Evolutionary conservation across 257 asterid species (phyloP).

Genomic region (Buddleja alternifolia): DNA sequence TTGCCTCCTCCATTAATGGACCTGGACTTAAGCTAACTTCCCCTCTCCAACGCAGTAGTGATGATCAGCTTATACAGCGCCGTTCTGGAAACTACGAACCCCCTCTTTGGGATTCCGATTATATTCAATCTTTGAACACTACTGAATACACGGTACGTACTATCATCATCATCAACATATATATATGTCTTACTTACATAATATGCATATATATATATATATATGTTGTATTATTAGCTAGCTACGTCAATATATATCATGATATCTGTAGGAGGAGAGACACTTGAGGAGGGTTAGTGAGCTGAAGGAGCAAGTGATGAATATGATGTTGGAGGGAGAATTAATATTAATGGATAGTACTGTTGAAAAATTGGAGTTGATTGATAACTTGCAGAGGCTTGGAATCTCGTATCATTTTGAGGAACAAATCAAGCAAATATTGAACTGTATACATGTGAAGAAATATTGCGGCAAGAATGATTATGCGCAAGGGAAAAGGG

Average conservation of each 20-base stretch:
- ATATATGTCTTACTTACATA: too few species aligned
- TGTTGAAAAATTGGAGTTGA: conserved; percentile 30
- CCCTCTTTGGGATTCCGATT: conserved; percentile 30
- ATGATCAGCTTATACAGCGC: background rate
- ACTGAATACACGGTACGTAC: conserved; percentile 37
- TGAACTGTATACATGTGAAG: background rate
- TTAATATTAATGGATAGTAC: background rate
- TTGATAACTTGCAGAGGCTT: conserved; percentile 43
- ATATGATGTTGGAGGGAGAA: conserved; percentile 27
- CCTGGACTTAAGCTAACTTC: background rate
- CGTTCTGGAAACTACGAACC: conserved; percentile 45
- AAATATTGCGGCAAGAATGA: background rate
- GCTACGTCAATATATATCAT: background rate
- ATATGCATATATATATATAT: background rate
- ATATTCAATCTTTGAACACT: conserved; percentile 30
- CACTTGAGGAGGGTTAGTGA: conserved; percentile 19
- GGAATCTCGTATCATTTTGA: conserved; percentile 33
- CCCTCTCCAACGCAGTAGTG: too few species aligned
- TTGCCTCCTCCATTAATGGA: background rate
- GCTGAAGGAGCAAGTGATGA: conserved; percentile 35
- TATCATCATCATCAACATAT: background rate
- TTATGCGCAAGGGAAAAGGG: conserved; percentile 26
- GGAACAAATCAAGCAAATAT: conserved; percentile 26
- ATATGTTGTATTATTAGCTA: background rate
- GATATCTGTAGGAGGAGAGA: conserved; percentile 27